Conservation (phyloP, 2,329 filamentous ascomycete species). For the Colletotrichum tofieldiae region DNA sequence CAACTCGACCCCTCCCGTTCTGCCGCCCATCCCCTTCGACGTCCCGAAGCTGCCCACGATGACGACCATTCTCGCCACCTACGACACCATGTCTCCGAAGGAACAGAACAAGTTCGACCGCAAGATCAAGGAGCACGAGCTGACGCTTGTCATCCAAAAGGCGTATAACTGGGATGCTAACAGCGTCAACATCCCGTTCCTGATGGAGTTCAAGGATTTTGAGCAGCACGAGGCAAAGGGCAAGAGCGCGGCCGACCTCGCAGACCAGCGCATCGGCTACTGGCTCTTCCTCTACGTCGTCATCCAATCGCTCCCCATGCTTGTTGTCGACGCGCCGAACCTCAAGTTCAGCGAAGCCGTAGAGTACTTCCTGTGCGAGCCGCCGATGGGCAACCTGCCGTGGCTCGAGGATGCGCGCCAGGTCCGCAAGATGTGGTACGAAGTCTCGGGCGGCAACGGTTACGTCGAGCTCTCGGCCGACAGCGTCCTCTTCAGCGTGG, state of each 20-base stretch:
- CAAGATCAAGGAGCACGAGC: conserved; percentile 84
- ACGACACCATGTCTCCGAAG: conserved; percentile 76
- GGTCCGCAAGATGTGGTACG: conserved; percentile 81
- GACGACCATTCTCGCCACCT: conserved; percentile 75
- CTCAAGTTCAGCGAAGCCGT: conserved; percentile 79
- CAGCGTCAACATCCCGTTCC: conserved; percentile 71
- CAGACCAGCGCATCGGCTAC: conserved; percentile 80
- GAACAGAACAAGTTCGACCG: conserved; percentile 81
- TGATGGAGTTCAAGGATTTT: conserved; percentile 79
- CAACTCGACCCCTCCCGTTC: conserved; percentile 87
- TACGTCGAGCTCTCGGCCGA: conserved; percentile 73
- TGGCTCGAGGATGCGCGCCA: conserved; percentile 79
- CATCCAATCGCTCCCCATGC: conserved; percentile 82
- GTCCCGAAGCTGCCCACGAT: conserved; percentile 83
- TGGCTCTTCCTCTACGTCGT: conserved; percentile 89
- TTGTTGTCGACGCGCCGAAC: conserved; percentile 82
- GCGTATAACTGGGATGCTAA: conserved; percentile 85
- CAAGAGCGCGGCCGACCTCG: conserved; percentile 76
- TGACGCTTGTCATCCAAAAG: conserved; percentile 82
- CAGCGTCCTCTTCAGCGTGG: conserved; percentile 73
- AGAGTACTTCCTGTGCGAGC: conserved; percentile 87
- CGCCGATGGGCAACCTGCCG: conserved; percentile 79
- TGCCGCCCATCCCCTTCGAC: conserved; percentile 93
- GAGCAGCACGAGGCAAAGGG: conserved; percentile 78
- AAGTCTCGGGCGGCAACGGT: conserved; percentile 74